Evolutionary conservation across 306 rosid genomes (phyloP).

Genomic region (Pyrus communis): DNA sequence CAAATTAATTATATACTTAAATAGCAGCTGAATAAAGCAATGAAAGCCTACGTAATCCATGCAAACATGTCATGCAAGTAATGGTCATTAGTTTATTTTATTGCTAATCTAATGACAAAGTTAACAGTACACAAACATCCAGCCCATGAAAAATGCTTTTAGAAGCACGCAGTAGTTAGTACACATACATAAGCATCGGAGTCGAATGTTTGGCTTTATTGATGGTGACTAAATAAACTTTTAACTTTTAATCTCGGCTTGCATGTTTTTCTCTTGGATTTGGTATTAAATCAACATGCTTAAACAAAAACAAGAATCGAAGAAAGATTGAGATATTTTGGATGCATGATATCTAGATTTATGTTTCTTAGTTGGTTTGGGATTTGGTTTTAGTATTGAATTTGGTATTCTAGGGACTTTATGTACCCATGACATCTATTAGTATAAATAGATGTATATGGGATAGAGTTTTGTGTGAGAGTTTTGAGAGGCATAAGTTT

Average conservation of each 20-base stretch:
- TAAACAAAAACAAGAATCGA: no score
- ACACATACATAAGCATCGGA: background rate
- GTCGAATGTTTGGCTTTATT: constrained; percentile 15
- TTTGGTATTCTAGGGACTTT: no score
- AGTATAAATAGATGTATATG: no score
- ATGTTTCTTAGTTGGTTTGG: no score
- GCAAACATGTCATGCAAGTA: constrained; percentile 47
- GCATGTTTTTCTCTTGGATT: background rate
- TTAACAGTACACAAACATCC: constrained; percentile 20
- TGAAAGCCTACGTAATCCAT: constrained; percentile 37
- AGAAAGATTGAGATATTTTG: no score
- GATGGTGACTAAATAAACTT: constrained; percentile 16
- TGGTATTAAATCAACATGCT: no score
- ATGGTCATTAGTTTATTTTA: constrained; percentile 3
- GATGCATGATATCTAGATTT: no score
- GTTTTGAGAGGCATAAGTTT: no score
- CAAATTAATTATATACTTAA: background rate
- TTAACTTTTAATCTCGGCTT: constrained; percentile 15
- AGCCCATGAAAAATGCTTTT: constrained; percentile 30
- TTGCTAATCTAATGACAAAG: background rate
- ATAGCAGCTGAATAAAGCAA: background rate
- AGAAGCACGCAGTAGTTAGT: background rate
- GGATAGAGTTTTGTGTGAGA: no score
- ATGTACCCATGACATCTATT: no score
- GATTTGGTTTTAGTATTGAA: no score